These are phyloP conservation scores for Lichenothelia convexa DNA, from an alignment of 495 filamentous ascomycete species.

Conservation along the genomic window DNA sequence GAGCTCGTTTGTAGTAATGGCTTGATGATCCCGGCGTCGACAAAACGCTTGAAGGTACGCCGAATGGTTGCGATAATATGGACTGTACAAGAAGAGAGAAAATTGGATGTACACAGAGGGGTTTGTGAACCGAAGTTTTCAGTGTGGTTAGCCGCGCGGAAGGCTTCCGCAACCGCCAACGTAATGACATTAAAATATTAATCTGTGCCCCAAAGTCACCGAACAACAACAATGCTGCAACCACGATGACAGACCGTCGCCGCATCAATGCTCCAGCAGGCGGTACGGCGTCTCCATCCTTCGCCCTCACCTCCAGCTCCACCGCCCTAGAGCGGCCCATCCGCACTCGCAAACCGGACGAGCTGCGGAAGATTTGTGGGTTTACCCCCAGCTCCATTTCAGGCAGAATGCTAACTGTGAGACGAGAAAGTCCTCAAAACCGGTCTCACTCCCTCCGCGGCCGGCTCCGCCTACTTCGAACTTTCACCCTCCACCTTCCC, in stretches of 20 bases:
- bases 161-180: too few relatives aligned
- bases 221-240: not conserved
- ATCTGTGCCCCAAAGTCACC: not conserved
- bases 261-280: conserved; percentile 76
- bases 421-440: conserved; percentile 91
- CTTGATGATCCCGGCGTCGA: too few relatives aligned
- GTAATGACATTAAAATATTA: too few relatives aligned
- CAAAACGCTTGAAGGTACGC: too few relatives aligned
- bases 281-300: conserved; percentile 60
- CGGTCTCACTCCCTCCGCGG: conserved; percentile 78
- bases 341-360: conserved; percentile 20
- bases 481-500: conserved; percentile 41
- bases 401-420: conserved; percentile 18
- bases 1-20: too few relatives aligned
- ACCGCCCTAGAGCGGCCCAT: conserved; percentile 29
- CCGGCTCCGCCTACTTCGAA: conserved; percentile 88
- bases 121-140: too few relatives aligned
- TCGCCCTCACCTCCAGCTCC: conserved; percentile 23
- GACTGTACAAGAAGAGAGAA: too few relatives aligned
- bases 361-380: conserved; percentile 14
- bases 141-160: too few relatives aligned
- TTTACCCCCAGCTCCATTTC: not conserved
- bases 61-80: too few relatives aligned
- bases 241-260: conserved; percentile 62
- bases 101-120: too few relatives aligned